phyloP scores from a whole-genome alignment of 805 yeast genomes.

The Starmerella scarabaei region DNA sequence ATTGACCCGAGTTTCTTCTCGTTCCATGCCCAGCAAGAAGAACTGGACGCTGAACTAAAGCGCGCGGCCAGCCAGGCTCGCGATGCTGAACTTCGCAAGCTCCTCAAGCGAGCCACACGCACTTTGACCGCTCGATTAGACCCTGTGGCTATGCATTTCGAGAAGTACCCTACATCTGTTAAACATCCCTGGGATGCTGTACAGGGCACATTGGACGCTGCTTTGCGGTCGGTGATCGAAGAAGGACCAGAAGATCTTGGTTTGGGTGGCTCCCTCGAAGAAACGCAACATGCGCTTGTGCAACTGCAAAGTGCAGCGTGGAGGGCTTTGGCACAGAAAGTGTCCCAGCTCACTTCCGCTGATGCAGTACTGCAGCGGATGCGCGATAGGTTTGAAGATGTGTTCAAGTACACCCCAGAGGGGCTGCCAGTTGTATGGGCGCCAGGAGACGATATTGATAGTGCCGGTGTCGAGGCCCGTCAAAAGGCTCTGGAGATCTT shows the following conservation, averaged over 20 bases:
- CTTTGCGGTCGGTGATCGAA: conserved; percentile 25
- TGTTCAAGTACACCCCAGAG: conserved; percentile 67
- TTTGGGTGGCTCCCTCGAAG: conserved; percentile 41
- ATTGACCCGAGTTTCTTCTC: conserved; percentile 24
- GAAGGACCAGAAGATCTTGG: conserved; percentile 36
- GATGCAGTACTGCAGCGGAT: conserved; percentile 54
- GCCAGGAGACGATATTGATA: conserved; percentile 58
- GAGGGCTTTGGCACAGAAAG: conserved; percentile 44
- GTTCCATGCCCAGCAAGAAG: conserved; percentile 18
- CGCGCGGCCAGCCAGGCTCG: conserved; percentile 27
- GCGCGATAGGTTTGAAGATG: conserved; percentile 70
- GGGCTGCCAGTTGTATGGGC: conserved; percentile 77
- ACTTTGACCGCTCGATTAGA: conserved; percentile 21
- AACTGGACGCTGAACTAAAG: conserved; percentile 27
- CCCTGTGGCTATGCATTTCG: conserved; percentile 26
- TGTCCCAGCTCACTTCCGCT: conserved; percentile 50
- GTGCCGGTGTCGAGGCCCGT: conserved; percentile 47
- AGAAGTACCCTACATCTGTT: conserved; percentile 35
- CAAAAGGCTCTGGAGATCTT: conserved; percentile 42
- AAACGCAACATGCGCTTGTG: conserved; percentile 32
- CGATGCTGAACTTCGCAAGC: conserved; percentile 24
- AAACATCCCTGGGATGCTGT: conserved; percentile 57
- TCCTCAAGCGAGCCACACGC: conserved; percentile 33
- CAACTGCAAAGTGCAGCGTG: conserved; percentile 47
- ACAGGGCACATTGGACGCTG: conserved; percentile 32